Base-by-base conservation (phyloP, 495 filamentous ascomycete species). In the Neurospora sp. region DNA sequence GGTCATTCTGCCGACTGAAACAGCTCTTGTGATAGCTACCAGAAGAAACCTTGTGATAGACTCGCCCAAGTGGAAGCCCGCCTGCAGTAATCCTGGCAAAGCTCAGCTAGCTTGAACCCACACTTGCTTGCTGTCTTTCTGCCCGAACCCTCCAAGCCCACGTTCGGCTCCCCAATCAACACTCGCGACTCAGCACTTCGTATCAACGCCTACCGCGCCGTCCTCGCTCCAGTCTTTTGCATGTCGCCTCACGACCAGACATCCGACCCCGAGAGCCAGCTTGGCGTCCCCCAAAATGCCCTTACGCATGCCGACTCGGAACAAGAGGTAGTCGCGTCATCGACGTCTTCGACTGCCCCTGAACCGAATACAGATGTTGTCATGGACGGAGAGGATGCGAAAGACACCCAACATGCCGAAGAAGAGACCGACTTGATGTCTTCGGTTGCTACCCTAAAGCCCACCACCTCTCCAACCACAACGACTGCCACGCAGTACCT, bases 391-490 rank as follows among this genome's bases (percentile, higher is more conserved):
- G 70, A 60, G 60, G 42, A 42, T 39, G 38, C 41, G 41, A 44
- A 69, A 14, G 73, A 69, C 16, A 39, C 44, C 39, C 38, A 70
- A 27, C 70, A 79, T 41, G 14, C 60, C 1, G 78, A 78, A 6
- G 80, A 80, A 35, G 41, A 72, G 2, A 60, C 38, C 66, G 86
- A 89, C 72, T 71, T 80, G 41, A 84, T 87, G 85, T 84, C 86
- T 60, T 88, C 86, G 8, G 83, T 86, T 41, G 83, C 86, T 18
- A 88, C 87, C 23, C 72, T 88, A 73, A 86, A 84, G 60, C 85
- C 85, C 31, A 74, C 80, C n/a, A 85, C 81, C 20, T 72, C 44
- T 38, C 77, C 78, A 3, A 72, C 79, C 3, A 76, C 79, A 1
- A 79, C 79, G 6, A 77, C 79, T 7, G 76, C 79, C 69, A 81